These are phyloP conservation scores for Actinidia arguta DNA, from an alignment of 179 eudicot genomes.

Conservation along the genomic window DNA sequence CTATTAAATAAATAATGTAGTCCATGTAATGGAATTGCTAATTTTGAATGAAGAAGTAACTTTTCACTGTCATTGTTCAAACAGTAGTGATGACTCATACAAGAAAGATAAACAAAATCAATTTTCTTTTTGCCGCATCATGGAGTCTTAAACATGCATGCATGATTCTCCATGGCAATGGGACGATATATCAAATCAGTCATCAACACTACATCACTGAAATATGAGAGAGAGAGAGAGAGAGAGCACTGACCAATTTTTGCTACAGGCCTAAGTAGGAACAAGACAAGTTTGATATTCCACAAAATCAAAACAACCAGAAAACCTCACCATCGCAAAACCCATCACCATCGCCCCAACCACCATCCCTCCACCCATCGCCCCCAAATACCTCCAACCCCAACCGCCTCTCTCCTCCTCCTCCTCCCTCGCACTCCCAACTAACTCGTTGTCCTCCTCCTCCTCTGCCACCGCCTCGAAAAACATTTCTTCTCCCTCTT, in stretches of 20 bases:
- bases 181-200: too few species aligned
- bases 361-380: conserved; percentile 15
- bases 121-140: too few species aligned
- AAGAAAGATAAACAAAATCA: too few species aligned
- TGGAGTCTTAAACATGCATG: too few species aligned
- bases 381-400: conserved; percentile 20
- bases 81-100: too few species aligned
- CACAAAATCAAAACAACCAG: neutral
- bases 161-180: too few species aligned
- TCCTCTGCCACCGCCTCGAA: conserved; percentile 1
- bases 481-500: neutral
- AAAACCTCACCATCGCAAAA: conserved; percentile 21
- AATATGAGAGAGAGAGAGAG: neutral
- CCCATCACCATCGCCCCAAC: conserved; percentile 28
- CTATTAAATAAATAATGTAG: too few species aligned
- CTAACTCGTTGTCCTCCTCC: neutral
- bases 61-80: too few species aligned
- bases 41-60: too few species aligned
- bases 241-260: neutral
- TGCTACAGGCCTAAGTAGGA: conserved; percentile 17
- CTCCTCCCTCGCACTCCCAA: neutral
- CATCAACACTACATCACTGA: too few species aligned
- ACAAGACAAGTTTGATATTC: conserved; percentile 2
- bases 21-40: too few species aligned
- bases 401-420: neutral